Base-by-base conservation (phyloP, 2,329 filamentous ascomycete species). In the Sphaerostilbella broomeana region DNA sequence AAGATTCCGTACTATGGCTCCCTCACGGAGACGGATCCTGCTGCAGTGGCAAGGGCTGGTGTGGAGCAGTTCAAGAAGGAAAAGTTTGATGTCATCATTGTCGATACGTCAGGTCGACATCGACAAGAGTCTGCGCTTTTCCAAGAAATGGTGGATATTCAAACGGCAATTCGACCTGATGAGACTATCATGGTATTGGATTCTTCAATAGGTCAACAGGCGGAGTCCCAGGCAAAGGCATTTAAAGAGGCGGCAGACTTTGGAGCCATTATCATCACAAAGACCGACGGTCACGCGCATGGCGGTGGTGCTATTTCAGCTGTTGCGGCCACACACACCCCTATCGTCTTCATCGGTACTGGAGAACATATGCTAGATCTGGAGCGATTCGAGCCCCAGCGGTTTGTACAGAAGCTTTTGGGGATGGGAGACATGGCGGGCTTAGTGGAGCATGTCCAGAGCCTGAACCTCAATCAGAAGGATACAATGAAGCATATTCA, bases 61-160 rank as follows among this genome's bases (percentile, higher is more conserved):
- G 92, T 98, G 21, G 88, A 95, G 32, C 94, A 97, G 65, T 98
- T 98, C 73, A 95, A 95, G 70, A 97, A 95, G 71, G 92, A 98
- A 68, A 78, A 81, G 33, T 98, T 98, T 59, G 92, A 98, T 64
- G 82, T 98, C 51, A 98, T 98, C 55, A 97, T 98, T 47, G 92
- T 98, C 40, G 92, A 98, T 67, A 98, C 92, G 0, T 94, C 86
- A 32, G 92, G 92, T 62, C 76, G 92, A 51, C 92, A 98, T 68
- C 80, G 88, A 57, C 92, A 98, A 58, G 92, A 98, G 64, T 81
- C 86, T 55, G 89, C 94, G 9, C 72, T 98, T 4, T 98, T 98
- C 65, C 85, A 89, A 47, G 92, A 98, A 63, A 98, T 98, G 92
- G 77, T 88, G 45, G 89, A 98, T 57, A 97, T 98, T 44, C 92